Percentiles rank a stretch among this genome's conserved stretches.
These are phyloP conservation scores for Podila verticillata DNA, from an alignment of 192 early-diverging fungal genomes.

Conservation along the genomic window DNA sequence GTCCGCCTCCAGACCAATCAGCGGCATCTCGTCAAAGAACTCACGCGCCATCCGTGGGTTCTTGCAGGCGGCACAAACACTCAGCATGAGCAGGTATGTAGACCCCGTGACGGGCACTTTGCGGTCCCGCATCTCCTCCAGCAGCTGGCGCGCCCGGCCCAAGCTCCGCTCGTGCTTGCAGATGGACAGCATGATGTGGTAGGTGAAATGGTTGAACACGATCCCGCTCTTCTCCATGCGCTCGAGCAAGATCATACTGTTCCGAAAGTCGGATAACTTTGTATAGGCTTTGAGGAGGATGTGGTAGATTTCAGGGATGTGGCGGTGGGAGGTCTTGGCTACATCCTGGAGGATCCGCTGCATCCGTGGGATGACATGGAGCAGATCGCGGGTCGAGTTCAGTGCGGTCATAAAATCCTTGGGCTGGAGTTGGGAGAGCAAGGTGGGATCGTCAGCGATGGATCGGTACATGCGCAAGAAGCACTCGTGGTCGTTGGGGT, in stretches of 20 bases:
- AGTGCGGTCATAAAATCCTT: conserved; percentile 41
- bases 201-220: conserved; percentile 11
- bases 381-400: conserved; percentile 24
- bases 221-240: conserved; percentile 10
- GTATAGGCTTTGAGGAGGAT: conserved; percentile 37
- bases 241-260: conserved; percentile 16
- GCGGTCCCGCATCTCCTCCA: conserved; percentile 27
- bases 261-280: conserved; percentile 39
- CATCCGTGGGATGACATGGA: conserved; percentile 29
- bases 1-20: conserved; percentile 8
- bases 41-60: conserved; percentile 13
- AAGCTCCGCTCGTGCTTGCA: conserved; percentile 24
- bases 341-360: conserved; percentile 27
- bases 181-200: conserved; percentile 33
- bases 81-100: conserved; percentile 40
- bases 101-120: conserved; percentile 12
- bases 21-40: conserved; percentile 49
- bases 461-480: conserved; percentile 18
- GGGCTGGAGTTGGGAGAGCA: conserved; percentile 25
- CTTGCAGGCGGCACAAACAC: conserved; percentile 24
- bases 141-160: background rate
- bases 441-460: conserved; percentile 23
- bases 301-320: conserved; percentile 28
- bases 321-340: background rate
- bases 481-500: conserved; percentile 21